phyloP scores from a whole-genome alignment of 768 basidiomycete genomes.

The Boletus rubescentipes region DNA sequence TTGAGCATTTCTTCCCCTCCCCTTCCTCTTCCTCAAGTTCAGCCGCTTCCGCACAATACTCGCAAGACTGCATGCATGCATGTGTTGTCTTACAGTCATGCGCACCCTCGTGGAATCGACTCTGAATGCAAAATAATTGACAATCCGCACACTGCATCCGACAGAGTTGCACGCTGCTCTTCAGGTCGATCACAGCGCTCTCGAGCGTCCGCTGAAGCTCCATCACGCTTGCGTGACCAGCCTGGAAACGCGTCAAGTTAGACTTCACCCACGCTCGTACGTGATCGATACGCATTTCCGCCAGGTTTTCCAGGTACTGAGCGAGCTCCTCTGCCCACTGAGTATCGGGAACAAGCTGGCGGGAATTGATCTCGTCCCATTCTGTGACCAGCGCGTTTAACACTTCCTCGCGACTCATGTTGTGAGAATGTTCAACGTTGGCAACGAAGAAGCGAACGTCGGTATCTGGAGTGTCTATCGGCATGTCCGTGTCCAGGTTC shows the following conservation, averaged over 20 bases:
- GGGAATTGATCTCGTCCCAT: constrained; percentile 34
- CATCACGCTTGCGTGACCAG: constrained; percentile 44
- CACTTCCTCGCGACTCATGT: constrained; percentile 9
- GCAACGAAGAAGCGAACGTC: constrained; percentile 36
- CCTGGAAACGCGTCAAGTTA: constrained; percentile 50
- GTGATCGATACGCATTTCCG: constrained; percentile 43
- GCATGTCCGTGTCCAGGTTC: constrained; percentile 55
- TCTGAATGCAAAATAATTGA: constrained; percentile 48
- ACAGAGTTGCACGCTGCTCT: constrained; percentile 51
- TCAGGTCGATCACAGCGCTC: constrained; percentile 44
- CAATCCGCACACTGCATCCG: constrained; percentile 47
- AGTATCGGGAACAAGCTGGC: constrained; percentile 38
- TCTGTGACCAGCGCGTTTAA: constrained; percentile 18
- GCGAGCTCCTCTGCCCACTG: constrained; percentile 44
- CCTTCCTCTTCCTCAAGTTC: constrained; percentile 27
- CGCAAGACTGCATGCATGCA: constrained; percentile 43
- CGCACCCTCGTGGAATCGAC: constrained; percentile 42
- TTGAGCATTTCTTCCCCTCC: constrained; percentile 37
- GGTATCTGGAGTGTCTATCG: constrained; percentile 39
- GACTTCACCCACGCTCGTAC: constrained; percentile 50
- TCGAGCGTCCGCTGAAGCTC: constrained; percentile 45
- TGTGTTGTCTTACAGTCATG: constrained; percentile 56
- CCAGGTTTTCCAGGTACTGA: constrained; percentile 41
- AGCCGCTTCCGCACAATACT: constrained; percentile 36
- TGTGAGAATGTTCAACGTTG: constrained; percentile 12